Evolutionary conservation across 129 eudicot species (phyloP), one percentile per base, ranked within the genome.

Genomic region (Mikania micrantha): DNA sequence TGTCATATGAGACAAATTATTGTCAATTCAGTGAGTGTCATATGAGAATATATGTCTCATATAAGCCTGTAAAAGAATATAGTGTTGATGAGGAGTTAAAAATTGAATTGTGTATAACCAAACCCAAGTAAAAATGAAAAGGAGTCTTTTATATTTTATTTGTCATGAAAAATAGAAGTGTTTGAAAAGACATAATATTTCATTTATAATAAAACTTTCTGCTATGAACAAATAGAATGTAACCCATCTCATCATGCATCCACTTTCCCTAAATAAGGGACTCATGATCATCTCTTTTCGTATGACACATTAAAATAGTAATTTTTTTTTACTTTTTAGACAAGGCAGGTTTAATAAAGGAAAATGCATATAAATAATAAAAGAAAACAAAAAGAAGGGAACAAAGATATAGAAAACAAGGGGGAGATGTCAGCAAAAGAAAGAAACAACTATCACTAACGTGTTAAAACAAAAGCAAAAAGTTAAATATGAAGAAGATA

Each of bases 391-490:
- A 27, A 56, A 7, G 36, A 56, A 56, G 28, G 62, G 21, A 56
- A 27, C 62, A 56, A 56, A 28, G 5, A 56, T 27, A 27, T 16
- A 56, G 62, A 56, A 56, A 56, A 56, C 62, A 56, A 56, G 62
- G 62, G n/a, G 35, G 34, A 52, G 35, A 56, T 56, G 62, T 56
- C 35, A 56, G 28, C 62, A 9, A 5, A 15, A 25, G 62, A 56
- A 56, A 28, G 38, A 56, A 56, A 27, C 62, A 56, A 27, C 35
- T 12, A 27, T 9, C 62, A 56, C 38, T 56, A 56, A 27, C 38
- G 28, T 56, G 38, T 27, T 27, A 27, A 56, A 12, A 10, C 38
- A 56, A 56, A 27, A 54, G 13, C 6, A 56, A 54, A 56, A 56
- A 15, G 62, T 27, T 25, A 56, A 56, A 56, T 54, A 25, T 54